A percentile compares a stretch with the other conserved stretches of the same genome.
Conservation (phyloP, 2,329 filamentous ascomycete genomes). For the Aciculosporium take region DNA sequence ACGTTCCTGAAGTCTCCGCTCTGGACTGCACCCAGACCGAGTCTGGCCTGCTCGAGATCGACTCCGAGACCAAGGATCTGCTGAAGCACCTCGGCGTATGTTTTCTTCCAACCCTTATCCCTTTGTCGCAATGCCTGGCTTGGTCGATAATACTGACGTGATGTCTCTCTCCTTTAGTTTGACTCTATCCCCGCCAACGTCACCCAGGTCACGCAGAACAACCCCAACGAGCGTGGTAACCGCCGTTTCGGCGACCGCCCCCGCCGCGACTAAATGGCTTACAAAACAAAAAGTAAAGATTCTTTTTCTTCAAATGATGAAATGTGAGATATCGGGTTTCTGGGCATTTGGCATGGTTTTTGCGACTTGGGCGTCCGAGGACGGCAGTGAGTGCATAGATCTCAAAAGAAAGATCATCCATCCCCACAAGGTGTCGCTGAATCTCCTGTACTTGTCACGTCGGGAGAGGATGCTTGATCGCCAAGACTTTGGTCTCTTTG, state of each 20-base stretch:
- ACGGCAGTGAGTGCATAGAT: slow-evolving; percentile 45
- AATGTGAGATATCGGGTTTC: slow-evolving; percentile 24
- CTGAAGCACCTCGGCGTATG: slow-evolving; percentile 97
- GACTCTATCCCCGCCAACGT: slow-evolving; percentile 96
- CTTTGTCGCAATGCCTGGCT: too few relatives aligned
- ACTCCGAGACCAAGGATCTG: slow-evolving; percentile 96
- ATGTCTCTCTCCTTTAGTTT: slow-evolving; percentile 59
- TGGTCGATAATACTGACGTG: slow-evolving; percentile 16
- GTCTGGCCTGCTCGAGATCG: slow-evolving; percentile 85
- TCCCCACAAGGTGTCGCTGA: slow-evolving; percentile 79
- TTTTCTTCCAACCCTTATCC: slow-evolving; percentile 23
- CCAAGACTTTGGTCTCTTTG: slow-evolving; percentile 33
- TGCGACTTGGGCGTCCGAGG: slow-evolving; percentile 42
- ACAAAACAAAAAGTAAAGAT: not conserved
- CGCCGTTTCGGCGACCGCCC: slow-evolving; percentile 60
- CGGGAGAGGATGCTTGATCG: slow-evolving; percentile 81
- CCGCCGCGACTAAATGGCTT: slow-evolving; percentile 17
- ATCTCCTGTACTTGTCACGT: slow-evolving; percentile 35
- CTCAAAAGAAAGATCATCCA: slow-evolving; percentile 43
- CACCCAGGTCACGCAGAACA: slow-evolving; percentile 75
- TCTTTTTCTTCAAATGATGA: slow-evolving; percentile 4
- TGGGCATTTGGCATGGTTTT: slow-evolving; percentile 28
- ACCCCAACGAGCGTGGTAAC: slow-evolving; percentile 63
- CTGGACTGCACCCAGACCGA: slow-evolving; percentile 96
- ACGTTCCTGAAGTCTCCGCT: slow-evolving; percentile 96